A percentile compares a stretch with the other conserved stretches of the same genome.
These are phyloP conservation scores for Lachnellula cervina DNA, from an alignment of 2,329 filamentous ascomycete species.

Conservation along the genomic window DNA sequence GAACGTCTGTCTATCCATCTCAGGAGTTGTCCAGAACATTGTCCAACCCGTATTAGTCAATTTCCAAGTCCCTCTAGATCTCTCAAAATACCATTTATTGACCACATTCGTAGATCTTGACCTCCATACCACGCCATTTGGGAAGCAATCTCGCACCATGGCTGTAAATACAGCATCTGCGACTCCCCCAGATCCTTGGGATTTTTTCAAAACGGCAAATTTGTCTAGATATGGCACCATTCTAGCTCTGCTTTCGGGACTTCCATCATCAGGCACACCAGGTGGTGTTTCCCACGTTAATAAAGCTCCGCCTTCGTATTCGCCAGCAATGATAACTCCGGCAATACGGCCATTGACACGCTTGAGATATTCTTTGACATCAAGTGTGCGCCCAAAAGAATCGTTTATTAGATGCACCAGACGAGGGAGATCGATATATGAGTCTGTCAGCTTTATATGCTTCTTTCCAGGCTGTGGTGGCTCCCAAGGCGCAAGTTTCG, in stretches of 20 bases:
- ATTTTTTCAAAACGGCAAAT: slow-evolving; percentile 85
- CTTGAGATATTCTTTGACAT: slow-evolving; percentile 74
- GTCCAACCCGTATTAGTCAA: slow-evolving; percentile 82
- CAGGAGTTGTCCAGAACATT: slow-evolving; percentile 94
- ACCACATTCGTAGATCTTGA: slow-evolving; percentile 58
- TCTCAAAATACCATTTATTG: slow-evolving; percentile 99
- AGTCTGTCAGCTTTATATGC: slow-evolving; percentile 69
- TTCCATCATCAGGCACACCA: slow-evolving; percentile 49
- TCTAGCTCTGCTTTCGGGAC: slow-evolving; percentile 49
- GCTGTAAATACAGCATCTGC: slow-evolving; percentile 95
- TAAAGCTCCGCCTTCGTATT: slow-evolving; percentile 94
- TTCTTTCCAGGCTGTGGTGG: slow-evolving; percentile 55
- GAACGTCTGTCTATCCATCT: slow-evolving; percentile 51
- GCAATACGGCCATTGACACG: slow-evolving; percentile 79
- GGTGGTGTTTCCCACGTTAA: slow-evolving; percentile 86
- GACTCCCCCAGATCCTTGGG: slow-evolving; percentile 86
- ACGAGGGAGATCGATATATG: slow-evolving; percentile 74
- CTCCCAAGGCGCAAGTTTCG: slow-evolving; percentile 60
- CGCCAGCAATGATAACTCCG: slow-evolving; percentile 88
- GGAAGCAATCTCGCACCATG: slow-evolving; percentile 88
- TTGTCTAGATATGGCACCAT: slow-evolving; percentile 95
- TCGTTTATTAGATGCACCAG: slow-evolving; percentile 88
- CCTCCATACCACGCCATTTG: slow-evolving; percentile 81
- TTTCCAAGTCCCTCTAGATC: slow-evolving; percentile 78
- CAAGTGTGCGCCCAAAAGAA: slow-evolving; percentile 80